Conservation (phyloP, 2,329 filamentous ascomycete genomes). For the Didymella sp. region DNA sequence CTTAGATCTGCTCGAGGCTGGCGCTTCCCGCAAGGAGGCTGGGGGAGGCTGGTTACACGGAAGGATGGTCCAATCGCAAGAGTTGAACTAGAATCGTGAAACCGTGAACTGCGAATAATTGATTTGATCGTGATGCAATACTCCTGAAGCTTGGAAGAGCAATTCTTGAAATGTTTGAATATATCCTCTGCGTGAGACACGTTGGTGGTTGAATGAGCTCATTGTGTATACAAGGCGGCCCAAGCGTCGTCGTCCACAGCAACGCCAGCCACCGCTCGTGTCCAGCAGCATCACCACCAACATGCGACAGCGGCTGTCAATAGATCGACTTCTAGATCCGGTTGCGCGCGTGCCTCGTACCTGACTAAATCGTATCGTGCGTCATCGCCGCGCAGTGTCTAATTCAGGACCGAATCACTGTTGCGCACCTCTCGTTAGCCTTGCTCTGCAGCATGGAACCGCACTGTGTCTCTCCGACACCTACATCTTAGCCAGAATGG, state of each 20-base stretch:
- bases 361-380: conserved; percentile 12
- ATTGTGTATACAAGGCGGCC: neutral
- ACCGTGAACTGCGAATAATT: neutral
- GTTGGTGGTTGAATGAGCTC: neutral
- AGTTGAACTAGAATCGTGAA: neutral
- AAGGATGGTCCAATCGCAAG: neutral
- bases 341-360: conserved; percentile 8
- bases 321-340: conserved; percentile 2
- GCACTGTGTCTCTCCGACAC: conserved; percentile 6
- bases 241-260: neutral
- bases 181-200: neutral
- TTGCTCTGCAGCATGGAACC: neutral
- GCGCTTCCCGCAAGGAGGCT: conserved; percentile 18
- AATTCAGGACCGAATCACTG: conserved; percentile 14
- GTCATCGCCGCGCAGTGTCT: conserved; percentile 11
- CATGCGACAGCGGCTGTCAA: conserved; percentile 11
- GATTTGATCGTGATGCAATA: neutral
- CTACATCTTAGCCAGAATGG: conserved; percentile 17
- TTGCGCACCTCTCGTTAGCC: conserved; percentile 7
- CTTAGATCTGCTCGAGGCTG: conserved; percentile 40
- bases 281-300: neutral
- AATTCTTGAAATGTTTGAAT: neutral
- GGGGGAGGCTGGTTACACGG: conserved; percentile 23
- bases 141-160: neutral
- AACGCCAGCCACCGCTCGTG: conserved; percentile 13